phyloP scores from a whole-genome alignment of 2,329 filamentous ascomycete genomes.

The Arthrobotrys pseudoclavata region DNA sequence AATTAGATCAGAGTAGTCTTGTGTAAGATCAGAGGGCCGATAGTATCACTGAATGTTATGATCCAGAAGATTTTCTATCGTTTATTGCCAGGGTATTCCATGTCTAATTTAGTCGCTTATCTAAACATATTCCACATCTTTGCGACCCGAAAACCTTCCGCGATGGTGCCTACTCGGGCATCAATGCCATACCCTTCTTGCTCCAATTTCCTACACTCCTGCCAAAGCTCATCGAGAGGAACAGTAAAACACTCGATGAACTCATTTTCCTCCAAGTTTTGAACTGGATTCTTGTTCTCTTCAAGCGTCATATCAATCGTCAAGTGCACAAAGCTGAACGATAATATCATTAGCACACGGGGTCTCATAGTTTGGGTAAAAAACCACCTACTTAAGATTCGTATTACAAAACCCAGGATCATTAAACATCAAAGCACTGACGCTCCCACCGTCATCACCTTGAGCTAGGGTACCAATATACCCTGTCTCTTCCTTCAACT shows the following conservation, averaged over 20 bases:
- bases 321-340: slow-evolving; percentile 68
- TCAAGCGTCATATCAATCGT: slow-evolving; percentile 68
- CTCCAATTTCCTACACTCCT: slow-evolving; percentile 68
- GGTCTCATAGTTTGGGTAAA: background rate
- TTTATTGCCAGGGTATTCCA: too few species aligned
- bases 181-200: slow-evolving; percentile 66
- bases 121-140: slow-evolving; percentile 65
- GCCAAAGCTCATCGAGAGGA: slow-evolving; percentile 68
- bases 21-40: too few species aligned
- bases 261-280: slow-evolving; percentile 70
- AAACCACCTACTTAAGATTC: slow-evolving; percentile 59
- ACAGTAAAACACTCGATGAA: slow-evolving; percentile 71
- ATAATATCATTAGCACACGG: slow-evolving; percentile 66
- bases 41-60: too few species aligned
- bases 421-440: slow-evolving; percentile 64
- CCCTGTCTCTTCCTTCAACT: slow-evolving; percentile 77
- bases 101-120: background rate
- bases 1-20: background rate
- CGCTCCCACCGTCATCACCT: slow-evolving; percentile 60
- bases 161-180: slow-evolving; percentile 66
- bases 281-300: slow-evolving; percentile 68
- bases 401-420: slow-evolving; percentile 62
- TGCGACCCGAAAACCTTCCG: slow-evolving; percentile 66
- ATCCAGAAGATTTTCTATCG: too few species aligned
- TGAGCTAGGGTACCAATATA: slow-evolving; percentile 71